Percentiles rank a stretch among this genome's conserved stretches.
phyloP scores from a whole-genome alignment of 805 yeast species.

The Myxozyma sirexii region DNA sequence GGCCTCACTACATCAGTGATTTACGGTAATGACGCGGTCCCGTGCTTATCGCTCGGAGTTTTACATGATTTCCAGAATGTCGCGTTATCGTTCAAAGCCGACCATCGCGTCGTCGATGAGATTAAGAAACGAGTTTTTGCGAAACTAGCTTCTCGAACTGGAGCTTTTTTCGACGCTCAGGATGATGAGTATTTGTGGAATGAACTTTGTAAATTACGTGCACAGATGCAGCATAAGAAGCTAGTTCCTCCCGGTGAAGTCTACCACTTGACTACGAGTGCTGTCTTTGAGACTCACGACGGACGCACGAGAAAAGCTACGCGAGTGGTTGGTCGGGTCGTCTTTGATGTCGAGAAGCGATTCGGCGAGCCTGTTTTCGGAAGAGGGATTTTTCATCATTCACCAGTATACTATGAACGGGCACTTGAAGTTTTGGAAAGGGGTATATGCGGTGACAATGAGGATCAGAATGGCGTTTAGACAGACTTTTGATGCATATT shows the following conservation, averaged over 20 bases:
- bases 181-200: conserved; percentile 39
- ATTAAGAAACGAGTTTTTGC: conserved; percentile 37
- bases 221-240: conserved; percentile 41
- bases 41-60: conserved; percentile 42
- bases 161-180: conserved; percentile 34
- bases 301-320: conserved; percentile 38
- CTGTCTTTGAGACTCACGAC: conserved; percentile 38
- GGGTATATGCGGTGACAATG: conserved; percentile 35
- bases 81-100: conserved; percentile 38
- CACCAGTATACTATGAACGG: conserved; percentile 42
- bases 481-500: not conserved
- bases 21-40: conserved; percentile 43
- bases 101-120: conserved; percentile 37
- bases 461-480: conserved; percentile 2
- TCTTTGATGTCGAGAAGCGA: conserved; percentile 41
- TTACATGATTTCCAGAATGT: conserved; percentile 41
- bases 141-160: conserved; percentile 37
- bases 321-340: conserved; percentile 38
- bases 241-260: conserved; percentile 44
- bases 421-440: conserved; percentile 39
- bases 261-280: conserved; percentile 40
- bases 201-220: conserved; percentile 39
- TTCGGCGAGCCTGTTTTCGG: conserved; percentile 44
- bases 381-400: conserved; percentile 42
- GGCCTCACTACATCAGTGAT: conserved; percentile 41